Conservation (phyloP, 2,329 filamentous ascomycete species). For the Botrytis cinerea region DNA sequence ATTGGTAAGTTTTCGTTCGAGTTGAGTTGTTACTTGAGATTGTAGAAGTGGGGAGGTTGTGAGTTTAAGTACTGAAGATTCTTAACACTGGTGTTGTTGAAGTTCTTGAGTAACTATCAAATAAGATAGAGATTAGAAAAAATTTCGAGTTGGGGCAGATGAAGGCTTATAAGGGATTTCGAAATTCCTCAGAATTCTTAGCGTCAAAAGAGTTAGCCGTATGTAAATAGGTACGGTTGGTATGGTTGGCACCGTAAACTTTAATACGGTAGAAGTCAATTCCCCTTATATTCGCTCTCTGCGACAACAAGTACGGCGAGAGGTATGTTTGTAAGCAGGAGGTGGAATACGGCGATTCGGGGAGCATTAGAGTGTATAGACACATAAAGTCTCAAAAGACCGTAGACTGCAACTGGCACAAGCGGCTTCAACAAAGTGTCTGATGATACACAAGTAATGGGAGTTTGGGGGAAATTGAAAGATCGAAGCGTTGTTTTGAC, state of each 20-base stretch:
- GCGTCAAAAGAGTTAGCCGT: neutral
- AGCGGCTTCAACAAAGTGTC: neutral
- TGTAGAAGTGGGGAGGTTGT: too few species aligned
- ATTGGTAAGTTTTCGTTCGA: neutral
- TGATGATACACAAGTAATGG: neutral
- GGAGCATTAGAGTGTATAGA: neutral
- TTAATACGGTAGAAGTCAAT: neutral
- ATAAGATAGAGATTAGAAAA: neutral
- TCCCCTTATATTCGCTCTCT: neutral
- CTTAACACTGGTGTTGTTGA: neutral
- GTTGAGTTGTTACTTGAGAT: neutral
- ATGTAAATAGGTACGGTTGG: neutral
- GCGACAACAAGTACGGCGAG: neutral
- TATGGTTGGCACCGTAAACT: neutral
- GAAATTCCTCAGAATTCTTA: neutral
- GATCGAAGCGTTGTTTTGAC: neutral
- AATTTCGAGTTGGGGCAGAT: neutral
- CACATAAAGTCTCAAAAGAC: neutral
- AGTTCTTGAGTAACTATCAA: neutral
- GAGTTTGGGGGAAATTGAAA: neutral
- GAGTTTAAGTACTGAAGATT: neutral
- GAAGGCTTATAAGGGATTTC: neutral
- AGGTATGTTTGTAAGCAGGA: neutral
- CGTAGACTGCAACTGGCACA: neutral
- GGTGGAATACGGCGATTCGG: neutral